A percentile compares a stretch with the other conserved stretches of the same genome.
These are phyloP conservation scores for Saccharomyces kudriavzevii DNA, from an alignment of 805 yeast genomes.

Conservation along the genomic window DNA sequence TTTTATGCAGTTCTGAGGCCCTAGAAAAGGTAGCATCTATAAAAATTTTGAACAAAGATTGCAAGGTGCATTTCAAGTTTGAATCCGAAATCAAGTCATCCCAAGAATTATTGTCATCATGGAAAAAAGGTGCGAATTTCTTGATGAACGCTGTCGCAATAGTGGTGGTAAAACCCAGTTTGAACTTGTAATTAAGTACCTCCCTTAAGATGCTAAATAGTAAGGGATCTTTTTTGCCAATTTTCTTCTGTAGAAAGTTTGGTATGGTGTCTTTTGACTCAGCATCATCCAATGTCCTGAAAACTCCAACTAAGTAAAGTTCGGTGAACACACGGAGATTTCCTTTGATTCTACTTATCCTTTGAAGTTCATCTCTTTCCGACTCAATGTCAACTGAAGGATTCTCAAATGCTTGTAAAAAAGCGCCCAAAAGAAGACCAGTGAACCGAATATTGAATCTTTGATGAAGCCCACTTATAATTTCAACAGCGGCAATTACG, in stretches of 20 bases:
- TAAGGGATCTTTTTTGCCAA: conserved; percentile 33
- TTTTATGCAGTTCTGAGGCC: conserved; percentile 32
- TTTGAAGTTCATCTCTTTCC: conserved; percentile 39
- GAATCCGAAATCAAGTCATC: conserved; percentile 25
- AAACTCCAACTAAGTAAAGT: conserved; percentile 48
- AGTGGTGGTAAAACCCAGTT: conserved; percentile 28
- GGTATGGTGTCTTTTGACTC: conserved; percentile 37
- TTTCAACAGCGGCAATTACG: conserved; percentile 53
- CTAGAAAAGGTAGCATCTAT: conserved; percentile 36
- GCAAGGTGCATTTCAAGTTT: conserved; percentile 23
- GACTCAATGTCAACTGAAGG: conserved; percentile 19
- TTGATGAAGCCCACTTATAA: conserved; percentile 68
- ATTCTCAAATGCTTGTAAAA: conserved; percentile 35
- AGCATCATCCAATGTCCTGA: conserved; percentile 38
- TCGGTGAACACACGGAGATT: conserved; percentile 50
- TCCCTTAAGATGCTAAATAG: conserved; percentile 40
- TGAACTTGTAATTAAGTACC: conserved; percentile 35
- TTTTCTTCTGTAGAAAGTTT: conserved; percentile 32
- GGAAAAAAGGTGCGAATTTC: conserved; percentile 34
- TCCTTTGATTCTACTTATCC: conserved; percentile 37
- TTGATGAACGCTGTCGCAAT: conserved; percentile 44
- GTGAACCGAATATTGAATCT: conserved; percentile 54
- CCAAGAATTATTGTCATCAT: conserved; percentile 22
- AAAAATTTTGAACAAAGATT: conserved; percentile 36
- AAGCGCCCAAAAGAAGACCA: conserved; percentile 36